phyloP scores from a whole-genome alignment of 1,284 basidiomycete species.

The Coniophora puteana region DNA sequence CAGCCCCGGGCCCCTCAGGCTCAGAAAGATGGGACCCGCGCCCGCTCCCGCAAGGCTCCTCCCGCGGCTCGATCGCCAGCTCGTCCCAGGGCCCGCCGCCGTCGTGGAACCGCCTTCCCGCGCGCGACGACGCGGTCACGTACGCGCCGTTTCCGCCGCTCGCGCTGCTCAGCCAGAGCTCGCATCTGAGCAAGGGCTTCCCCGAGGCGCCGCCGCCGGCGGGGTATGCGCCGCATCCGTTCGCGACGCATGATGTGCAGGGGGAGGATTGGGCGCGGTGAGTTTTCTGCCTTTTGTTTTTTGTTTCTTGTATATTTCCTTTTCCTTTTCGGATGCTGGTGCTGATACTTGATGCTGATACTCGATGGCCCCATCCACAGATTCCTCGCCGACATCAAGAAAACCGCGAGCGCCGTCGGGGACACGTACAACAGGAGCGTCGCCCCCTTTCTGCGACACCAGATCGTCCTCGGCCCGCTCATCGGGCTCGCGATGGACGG shows the following conservation, averaged over 20 bases:
- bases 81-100: background rate
- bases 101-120: background rate
- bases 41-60: too few species aligned
- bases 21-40: too few species aligned
- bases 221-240: background rate
- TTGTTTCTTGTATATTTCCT: background rate
- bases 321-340: background rate
- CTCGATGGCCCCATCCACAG: background rate
- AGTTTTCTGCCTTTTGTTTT: background rate
- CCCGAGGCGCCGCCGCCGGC: background rate
- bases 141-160: background rate
- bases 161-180: background rate
- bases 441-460: conserved; percentile 19
- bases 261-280: background rate
- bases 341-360: background rate
- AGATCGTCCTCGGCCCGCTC: conserved; percentile 17
- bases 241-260: background rate
- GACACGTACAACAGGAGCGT: conserved; percentile 23
- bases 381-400: conserved; percentile 1
- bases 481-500: too few species aligned
- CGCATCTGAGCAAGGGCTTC: background rate
- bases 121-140: background rate
- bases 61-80: too few species aligned
- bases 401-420: conserved; percentile 13
- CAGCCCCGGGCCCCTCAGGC: too few species aligned